phyloP scores from a whole-genome alignment of 2,329 filamentous ascomycete genomes.

The Sclerotinia sclerotiorum region DNA sequence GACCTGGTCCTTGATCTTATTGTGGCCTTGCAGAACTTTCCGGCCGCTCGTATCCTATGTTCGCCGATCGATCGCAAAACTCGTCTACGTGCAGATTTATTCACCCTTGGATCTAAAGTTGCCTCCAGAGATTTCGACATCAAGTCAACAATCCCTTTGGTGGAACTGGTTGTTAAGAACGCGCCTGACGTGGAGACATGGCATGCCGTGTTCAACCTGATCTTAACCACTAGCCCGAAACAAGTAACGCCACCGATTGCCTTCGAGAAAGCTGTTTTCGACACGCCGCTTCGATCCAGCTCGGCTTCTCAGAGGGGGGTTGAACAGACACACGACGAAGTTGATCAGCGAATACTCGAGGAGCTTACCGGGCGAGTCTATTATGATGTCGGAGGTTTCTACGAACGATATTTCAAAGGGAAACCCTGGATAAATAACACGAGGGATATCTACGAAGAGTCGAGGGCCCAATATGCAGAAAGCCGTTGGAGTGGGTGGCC shows the following conservation, averaged over 20 bases:
- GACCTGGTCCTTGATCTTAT: too few species aligned
- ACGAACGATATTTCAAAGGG: slow-evolving; percentile 31
- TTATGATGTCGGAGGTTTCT: slow-evolving; percentile 33
- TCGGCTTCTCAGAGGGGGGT: slow-evolving; percentile 32
- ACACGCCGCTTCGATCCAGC: slow-evolving; percentile 29
- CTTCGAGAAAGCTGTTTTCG: slow-evolving; percentile 30
- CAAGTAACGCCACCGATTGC: too few species aligned
- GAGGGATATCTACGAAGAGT: slow-evolving; percentile 33
- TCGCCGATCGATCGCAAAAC: too few species aligned
- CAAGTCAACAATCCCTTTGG: too few species aligned
- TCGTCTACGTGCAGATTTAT: too few species aligned
- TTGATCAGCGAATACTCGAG: slow-evolving; percentile 36
- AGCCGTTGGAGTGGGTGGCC: slow-evolving; percentile 32
- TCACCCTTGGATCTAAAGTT: too few species aligned
- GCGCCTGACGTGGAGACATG: slow-evolving; percentile 20
- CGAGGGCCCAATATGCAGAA: slow-evolving; percentile 32
- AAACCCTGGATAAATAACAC: slow-evolving; percentile 30
- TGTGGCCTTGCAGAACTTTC: too few species aligned
- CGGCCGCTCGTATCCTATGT: too few species aligned
- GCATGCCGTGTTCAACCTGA: too few species aligned
- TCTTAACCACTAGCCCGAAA: too few species aligned
- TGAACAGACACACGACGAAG: slow-evolving; percentile 34
- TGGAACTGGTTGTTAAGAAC: too few species aligned
- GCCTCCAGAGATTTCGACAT: too few species aligned
- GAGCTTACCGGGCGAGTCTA: slow-evolving; percentile 31